These are phyloP conservation scores for Gypsophila paniculata DNA, from an alignment of 179 eudicot species.

Conservation along the genomic window DNA sequence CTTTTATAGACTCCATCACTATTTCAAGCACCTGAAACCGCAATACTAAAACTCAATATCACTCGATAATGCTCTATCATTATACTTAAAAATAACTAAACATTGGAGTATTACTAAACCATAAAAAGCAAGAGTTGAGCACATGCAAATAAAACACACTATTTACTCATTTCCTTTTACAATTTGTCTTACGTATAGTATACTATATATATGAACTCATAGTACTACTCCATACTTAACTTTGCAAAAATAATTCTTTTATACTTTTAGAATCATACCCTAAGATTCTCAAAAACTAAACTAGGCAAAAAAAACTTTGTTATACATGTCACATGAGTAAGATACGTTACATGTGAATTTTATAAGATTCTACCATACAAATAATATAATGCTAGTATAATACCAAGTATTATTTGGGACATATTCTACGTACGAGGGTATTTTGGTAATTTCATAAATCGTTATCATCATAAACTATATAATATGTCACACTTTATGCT, in stretches of 20 bases:
- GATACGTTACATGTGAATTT: not conserved
- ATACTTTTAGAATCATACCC: not conserved
- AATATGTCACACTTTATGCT: not conserved
- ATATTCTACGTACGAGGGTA: constrained; percentile 5
- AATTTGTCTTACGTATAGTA: not conserved
- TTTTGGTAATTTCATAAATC: not conserved
- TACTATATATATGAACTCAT: no score
- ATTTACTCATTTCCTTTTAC: not conserved
- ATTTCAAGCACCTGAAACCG: no score
- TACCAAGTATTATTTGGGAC: not conserved
- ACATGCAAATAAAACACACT: not conserved
- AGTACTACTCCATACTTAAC: no score
- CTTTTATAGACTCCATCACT: no score
- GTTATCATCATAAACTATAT: not conserved
- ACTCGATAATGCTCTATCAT: no score
- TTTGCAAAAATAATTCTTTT: not conserved
- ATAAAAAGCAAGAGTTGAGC: not conserved
- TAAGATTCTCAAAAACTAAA: not conserved
- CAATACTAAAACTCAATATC: no score
- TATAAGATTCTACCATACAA: not conserved
- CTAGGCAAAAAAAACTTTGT: not conserved
- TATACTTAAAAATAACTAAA: no score
- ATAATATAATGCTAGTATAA: not conserved
- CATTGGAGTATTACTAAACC: not conserved
- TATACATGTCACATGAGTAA: not conserved